Base-by-base conservation (phyloP, 257 asterid genomes). In the Linderniella brevidens region DNA sequence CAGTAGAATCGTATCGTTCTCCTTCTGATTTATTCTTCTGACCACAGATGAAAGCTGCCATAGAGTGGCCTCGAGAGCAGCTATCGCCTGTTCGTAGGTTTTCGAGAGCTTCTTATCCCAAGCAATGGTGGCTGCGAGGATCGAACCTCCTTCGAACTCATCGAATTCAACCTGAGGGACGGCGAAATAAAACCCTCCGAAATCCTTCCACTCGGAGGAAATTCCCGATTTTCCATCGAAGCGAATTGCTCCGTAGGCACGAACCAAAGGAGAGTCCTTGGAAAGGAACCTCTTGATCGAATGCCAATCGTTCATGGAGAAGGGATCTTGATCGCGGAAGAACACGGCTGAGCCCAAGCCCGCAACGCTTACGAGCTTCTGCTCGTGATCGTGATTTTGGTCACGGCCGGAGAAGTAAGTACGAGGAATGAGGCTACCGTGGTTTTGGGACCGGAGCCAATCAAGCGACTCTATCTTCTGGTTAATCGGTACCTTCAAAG, bases 141-240 rank as follows among this genome's bases (percentile, higher is more conserved):
- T 76, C 5, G 97, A 87, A 64, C 92, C 76, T 68, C 82, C 93
- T 61, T 83, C 82, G 53, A 83, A 73, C 69, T 87, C 95, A 62
- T 80, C 79, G 55, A 87, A 83, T 57, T 87, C 97, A 46, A 87
- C 82, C 93, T 83, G 95, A 66, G 97, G 97, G 56, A 87, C 88
- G 86, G 78, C 71, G 62, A 87, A 87, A 63, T 80, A 87, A 62
- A 87, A 87, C 17, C 95, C 83, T 54, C 95, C 95, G 44, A 87
- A 87, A 60, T 70, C 79, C 59, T 66, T 54, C 97, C 97, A 87
- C 76, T 87, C 97, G 3, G 81, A 50, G 49, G 86, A 61, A 55
- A 75, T 70, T 13, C 58, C 43, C 35, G 76, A 67, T 59, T 64
- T 72, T 48, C 79, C 77, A 55, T 83, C 92, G 62, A 83, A 87